Percentiles rank a stretch among this genome's conserved stretches.
Evolutionary conservation across 805 yeast species (phyloP).

Genomic region (Cyberlindnera nakhonratchasimensis): DNA sequence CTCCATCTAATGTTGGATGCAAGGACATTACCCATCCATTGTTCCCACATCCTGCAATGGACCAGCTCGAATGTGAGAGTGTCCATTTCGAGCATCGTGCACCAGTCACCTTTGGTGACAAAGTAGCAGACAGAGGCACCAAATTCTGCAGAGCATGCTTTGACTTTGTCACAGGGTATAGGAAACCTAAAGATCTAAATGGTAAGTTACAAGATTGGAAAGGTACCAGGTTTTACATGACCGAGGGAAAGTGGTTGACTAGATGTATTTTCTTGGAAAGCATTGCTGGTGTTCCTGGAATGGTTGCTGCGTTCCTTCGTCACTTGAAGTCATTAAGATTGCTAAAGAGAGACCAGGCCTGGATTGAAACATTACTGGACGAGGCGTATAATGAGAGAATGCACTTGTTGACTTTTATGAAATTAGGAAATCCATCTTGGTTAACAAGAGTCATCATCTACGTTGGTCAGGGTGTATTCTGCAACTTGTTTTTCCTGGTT

Average conservation of each 20-base stretch:
- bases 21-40: conserved; percentile 8
- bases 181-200: conserved; percentile 44
- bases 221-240: conserved; percentile 47
- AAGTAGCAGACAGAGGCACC: conserved; percentile 47
- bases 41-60: conserved; percentile 44
- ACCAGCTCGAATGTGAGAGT: conserved; percentile 34
- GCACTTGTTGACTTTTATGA: conserved; percentile 68
- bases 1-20: background rate
- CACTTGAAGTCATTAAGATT: conserved; percentile 63
- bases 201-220: conserved; percentile 31
- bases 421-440: conserved; percentile 59
- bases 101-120: conserved; percentile 47
- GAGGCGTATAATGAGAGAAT: conserved; percentile 79
- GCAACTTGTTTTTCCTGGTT: conserved; percentile 57
- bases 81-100: conserved; percentile 50
- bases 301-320: conserved; percentile 69
- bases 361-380: conserved; percentile 69
- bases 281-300: conserved; percentile 79
- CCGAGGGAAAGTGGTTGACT: conserved; percentile 60
- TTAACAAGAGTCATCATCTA: conserved; percentile 52
- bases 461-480: conserved; percentile 68
- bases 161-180: conserved; percentile 63
- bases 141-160: conserved; percentile 45
- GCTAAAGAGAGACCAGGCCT: conserved; percentile 64
- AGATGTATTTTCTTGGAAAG: conserved; percentile 62